These are phyloP conservation scores for Lasiosphaeria hispida DNA, from an alignment of 495 filamentous ascomycete genomes.

Conservation along the genomic window DNA sequence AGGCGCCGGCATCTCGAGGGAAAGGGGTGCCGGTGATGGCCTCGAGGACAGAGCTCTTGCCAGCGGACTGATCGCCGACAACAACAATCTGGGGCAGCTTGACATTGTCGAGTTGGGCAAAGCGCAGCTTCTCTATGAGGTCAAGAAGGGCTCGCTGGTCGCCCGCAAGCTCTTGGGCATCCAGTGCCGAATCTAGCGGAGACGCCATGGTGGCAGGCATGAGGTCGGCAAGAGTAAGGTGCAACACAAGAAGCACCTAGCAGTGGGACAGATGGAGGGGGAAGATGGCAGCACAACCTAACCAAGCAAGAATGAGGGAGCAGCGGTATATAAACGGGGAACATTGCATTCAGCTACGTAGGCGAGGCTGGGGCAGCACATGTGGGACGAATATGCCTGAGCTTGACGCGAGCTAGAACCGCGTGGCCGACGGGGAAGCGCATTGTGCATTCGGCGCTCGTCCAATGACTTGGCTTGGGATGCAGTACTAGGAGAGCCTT, in stretches of 20 bases:
- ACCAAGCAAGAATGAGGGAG: too few species aligned
- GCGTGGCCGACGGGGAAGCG: slow-evolving; percentile 6
- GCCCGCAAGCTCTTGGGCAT: slow-evolving; percentile 35
- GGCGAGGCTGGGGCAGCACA: too few species aligned
- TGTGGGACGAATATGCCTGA: not conserved
- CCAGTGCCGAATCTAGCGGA: slow-evolving; percentile 31
- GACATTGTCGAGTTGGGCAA: slow-evolving; percentile 41
- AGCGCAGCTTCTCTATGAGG: slow-evolving; percentile 41
- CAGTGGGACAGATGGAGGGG: too few species aligned
- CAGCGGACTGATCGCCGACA: slow-evolving; percentile 69
- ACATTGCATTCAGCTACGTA: too few species aligned
- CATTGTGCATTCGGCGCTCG: not conserved
- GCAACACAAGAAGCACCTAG: too few species aligned
- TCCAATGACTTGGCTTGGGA: too few species aligned
- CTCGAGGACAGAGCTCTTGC: slow-evolving; percentile 74
- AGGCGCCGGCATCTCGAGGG: slow-evolving; percentile 60
- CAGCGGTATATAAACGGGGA: too few species aligned
- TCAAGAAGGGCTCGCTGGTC: slow-evolving; percentile 39
- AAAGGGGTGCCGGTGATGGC: slow-evolving; percentile 70
- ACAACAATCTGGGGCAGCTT: slow-evolving; percentile 69
- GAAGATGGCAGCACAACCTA: too few species aligned
- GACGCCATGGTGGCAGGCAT: slow-evolving; percentile 19
- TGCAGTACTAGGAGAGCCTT: too few species aligned
- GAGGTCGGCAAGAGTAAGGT: not conserved
- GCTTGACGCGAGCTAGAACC: not conserved